Evolutionary conservation across 2,329 filamentous ascomycete genomes (phyloP), one percentile per base, ranked within the genome.

Genomic region (Sclerotinia spermophila): DNA sequence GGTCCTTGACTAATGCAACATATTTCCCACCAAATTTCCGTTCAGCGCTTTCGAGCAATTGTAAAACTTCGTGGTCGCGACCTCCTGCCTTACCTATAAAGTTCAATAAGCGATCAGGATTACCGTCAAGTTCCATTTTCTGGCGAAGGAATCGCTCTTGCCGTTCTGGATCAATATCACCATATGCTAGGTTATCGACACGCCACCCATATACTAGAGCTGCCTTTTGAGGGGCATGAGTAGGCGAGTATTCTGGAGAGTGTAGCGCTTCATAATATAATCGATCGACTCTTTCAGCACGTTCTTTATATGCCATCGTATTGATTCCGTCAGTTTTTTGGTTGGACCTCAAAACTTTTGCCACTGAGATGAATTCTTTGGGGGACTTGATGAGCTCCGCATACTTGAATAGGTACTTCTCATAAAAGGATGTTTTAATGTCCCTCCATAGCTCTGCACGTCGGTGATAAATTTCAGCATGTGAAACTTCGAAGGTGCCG

Each of bases 241-340:
- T 53, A 51, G 62, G 62, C 30, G 62, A 66, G 24, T 66, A 66
- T 53, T 53, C 45, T 66, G 17, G 45, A 40, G 62, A 66, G n/a
- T 53, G 62, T 15, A 66, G 35, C 5, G 45, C 62, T 66, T 66
- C 62, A 30, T 66, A 66, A 30, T 66, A 66, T 3, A 66, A 53
- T 8, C n/a, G 35, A 42, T 66, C 62, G n/a, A 53, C 45, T 42
- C 62, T 66, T 66, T 66, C 62, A 2, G 45, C 62, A 53, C 62
- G 62, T 42, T 66, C 62, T 66, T 66, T 55, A n/a, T 65, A 65
- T 53, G 62, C 45, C 35, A 30, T 65, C 17, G 62, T 65, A 10
- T 65, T 65, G n/a, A 65, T 65, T 40, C 62, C 62, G 19, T 65
- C 62, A 6, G 62, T 65, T 40, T 30, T 65, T n/a, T 65, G 62